Percentiles rank a stretch among this genome's conserved stretches.
These are phyloP conservation scores for Krasilnikovozyma curviuscula DNA, from an alignment of 768 basidiomycete species.

Conservation along the genomic window DNA sequence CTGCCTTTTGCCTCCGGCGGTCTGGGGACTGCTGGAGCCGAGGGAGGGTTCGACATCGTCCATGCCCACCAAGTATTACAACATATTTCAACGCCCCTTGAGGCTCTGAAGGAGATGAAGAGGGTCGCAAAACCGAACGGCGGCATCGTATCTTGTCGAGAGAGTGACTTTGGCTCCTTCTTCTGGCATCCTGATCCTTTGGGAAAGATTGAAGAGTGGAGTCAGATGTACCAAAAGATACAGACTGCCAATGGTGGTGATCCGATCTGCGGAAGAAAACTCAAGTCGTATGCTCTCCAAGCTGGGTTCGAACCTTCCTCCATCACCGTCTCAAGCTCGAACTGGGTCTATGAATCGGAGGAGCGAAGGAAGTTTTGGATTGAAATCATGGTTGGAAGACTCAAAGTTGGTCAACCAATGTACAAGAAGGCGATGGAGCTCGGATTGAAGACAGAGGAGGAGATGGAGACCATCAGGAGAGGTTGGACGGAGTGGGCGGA, in stretches of 20 bases:
- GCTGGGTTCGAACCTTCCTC: background rate
- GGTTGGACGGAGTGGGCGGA: constrained; percentile 2
- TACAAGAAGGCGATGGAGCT: background rate
- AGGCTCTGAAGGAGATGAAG: constrained; percentile 33
- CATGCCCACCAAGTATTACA: constrained; percentile 36
- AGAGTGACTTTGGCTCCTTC: constrained; percentile 27
- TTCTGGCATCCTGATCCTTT: constrained; percentile 24
- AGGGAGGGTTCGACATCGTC: constrained; percentile 39
- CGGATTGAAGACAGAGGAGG: background rate
- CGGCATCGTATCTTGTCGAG: constrained; percentile 33
- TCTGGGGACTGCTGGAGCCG: too few species aligned
- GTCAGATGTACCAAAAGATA: background rate
- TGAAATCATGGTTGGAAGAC: background rate
- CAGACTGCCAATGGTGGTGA: background rate
- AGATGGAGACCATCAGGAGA: background rate
- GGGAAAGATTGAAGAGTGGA: background rate
- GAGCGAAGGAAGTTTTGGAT: background rate
- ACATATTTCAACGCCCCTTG: constrained; percentile 31
- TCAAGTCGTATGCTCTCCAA: constrained; percentile 2
- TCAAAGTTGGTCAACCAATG: background rate
- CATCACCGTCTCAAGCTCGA: background rate
- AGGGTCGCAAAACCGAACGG: constrained; percentile 33
- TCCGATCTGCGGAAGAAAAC: background rate
- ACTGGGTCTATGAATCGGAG: background rate
- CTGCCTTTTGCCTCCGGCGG: constrained; percentile 29